A percentile compares a stretch with the other conserved stretches of the same genome.
Conservation (phyloP, 2,329 filamentous ascomycete species). For the Clarireedia hainanense region DNA sequence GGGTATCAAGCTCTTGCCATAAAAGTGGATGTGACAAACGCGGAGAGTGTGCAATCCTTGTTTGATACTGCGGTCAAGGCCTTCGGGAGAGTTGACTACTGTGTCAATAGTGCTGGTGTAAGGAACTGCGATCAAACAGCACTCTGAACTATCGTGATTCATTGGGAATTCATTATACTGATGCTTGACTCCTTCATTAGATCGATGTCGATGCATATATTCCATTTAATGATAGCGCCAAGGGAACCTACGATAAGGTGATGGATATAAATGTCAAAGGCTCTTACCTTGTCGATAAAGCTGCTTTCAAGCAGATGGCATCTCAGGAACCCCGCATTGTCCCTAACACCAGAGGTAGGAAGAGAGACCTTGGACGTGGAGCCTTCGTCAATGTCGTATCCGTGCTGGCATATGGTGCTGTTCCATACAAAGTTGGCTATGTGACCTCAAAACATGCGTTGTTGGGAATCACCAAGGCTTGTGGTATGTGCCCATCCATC, state of each 20-base stretch:
- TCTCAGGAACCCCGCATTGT: not conserved
- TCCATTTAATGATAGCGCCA: not conserved
- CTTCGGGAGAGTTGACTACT: not conserved
- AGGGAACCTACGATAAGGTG: not conserved
- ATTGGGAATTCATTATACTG: not conserved
- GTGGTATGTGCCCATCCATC: not conserved
- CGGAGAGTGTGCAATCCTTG: not conserved
- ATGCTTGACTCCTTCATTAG: not conserved
- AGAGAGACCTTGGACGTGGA: not conserved
- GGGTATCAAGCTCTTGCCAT: not conserved
- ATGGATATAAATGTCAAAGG: not conserved
- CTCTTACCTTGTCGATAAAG: not conserved
- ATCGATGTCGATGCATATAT: not conserved
- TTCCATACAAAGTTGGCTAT: not conserved
- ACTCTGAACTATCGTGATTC: too few relatives aligned
- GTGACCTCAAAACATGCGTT: not conserved
- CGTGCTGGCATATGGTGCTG: not conserved
- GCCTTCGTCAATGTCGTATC: not conserved
- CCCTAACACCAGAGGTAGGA: not conserved
- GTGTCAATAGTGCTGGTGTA: not conserved
- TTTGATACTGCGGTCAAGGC: not conserved
- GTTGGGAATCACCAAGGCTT: not conserved
- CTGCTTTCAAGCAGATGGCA: not conserved
- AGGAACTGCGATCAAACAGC: too few relatives aligned
- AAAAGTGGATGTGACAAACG: not conserved